These are phyloP conservation scores for Inonotus hispidus DNA, from an alignment of 1,284 basidiomycete genomes.

Conservation along the genomic window DNA sequence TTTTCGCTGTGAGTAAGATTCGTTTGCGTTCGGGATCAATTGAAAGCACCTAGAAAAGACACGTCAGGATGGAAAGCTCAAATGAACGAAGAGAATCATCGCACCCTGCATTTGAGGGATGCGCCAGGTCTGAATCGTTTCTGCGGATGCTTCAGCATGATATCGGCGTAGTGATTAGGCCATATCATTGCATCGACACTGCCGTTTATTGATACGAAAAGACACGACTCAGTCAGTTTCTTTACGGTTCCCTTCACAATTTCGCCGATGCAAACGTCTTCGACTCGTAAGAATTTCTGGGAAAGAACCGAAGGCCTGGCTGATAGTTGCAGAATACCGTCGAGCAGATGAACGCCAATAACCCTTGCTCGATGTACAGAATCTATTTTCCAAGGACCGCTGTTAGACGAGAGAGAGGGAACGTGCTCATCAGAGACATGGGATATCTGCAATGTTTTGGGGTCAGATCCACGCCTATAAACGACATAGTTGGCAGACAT, in stretches of 20 bases:
- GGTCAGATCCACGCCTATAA: not conserved
- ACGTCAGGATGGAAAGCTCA: not conserved
- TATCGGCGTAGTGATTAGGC: conserved; percentile 95
- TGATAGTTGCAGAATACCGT: conserved; percentile 85
- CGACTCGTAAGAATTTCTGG: conserved; percentile 83
- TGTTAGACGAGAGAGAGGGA: conserved; percentile 61
- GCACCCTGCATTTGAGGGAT: conserved; percentile 80
- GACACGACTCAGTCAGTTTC: conserved; percentile 68
- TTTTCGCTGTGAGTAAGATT: conserved; percentile 88
- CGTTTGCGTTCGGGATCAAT: conserved; percentile 82
- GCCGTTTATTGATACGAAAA: conserved; percentile 84
- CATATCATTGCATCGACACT: conserved; percentile 91
- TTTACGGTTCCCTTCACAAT: conserved; percentile 82
- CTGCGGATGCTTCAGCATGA: conserved; percentile 85
- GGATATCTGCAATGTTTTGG: conserved; percentile 73
- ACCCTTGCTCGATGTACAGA: conserved; percentile 86
- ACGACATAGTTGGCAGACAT: conserved; percentile 26
- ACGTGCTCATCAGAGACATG: conserved; percentile 91
- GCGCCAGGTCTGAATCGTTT: conserved; percentile 87
- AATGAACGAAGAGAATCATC: conserved; percentile 24
- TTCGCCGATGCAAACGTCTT: conserved; percentile 82
- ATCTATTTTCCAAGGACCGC: conserved; percentile 76
- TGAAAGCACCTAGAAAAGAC: conserved; percentile 62
- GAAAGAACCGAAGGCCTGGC: conserved; percentile 80
- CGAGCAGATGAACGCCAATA: conserved; percentile 82